Base-by-base conservation (phyloP, 2,329 filamentous ascomycete genomes). In the Fusarium sarcochroum region DNA sequence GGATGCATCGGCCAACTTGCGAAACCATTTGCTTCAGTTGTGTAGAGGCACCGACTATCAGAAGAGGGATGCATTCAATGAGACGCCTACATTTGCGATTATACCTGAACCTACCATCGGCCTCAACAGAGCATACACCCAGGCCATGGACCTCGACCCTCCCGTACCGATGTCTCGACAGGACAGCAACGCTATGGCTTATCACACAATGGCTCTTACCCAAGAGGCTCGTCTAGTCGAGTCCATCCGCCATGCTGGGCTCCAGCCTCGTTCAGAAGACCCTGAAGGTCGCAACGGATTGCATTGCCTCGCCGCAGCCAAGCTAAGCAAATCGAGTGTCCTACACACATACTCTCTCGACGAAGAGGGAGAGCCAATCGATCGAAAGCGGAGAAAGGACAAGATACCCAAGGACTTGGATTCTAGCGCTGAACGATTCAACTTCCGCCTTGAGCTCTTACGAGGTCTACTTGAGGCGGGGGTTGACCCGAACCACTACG, bases 251-350 rank as follows among this genome's bases (percentile, higher is more conserved):
- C 23, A 34, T 7, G 75, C 76, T 1, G 44, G 46, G 1, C 7
- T 37, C 1, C 49, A 75, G 4, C 75, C 76, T 0, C 21, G 13
- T 0, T 34, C 67, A 2, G 75, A 80, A 41, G 74, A 79, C 45
- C 35, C 79, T 41, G 74, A 82, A 7, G 86, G 87, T 7, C 83
- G 85, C 21, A 89, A 89, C 62, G 86, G 83, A 10, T 78, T 89
- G 17, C 87, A 89, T 67, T 87, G 85, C 63, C 82, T 89, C n/a
- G 86, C 86, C 4, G 82, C 84, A 61, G 85, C 83, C 8, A 82
- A 82, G n/a, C 75, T 88, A 2, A 81, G 81, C 66, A 55, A 76
- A 32, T 74, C 76, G 6, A 80, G 78, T 21, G 74, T 83, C 11
- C 73, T 78, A 15, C 76, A 79, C 51, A 80, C 80, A 48, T 63